Percentiles rank a stretch among this genome's conserved stretches.
These are phyloP conservation scores for Hyaloscypha bicolor DNA, from an alignment of 495 filamentous ascomycete genomes.

Conservation along the genomic window DNA sequence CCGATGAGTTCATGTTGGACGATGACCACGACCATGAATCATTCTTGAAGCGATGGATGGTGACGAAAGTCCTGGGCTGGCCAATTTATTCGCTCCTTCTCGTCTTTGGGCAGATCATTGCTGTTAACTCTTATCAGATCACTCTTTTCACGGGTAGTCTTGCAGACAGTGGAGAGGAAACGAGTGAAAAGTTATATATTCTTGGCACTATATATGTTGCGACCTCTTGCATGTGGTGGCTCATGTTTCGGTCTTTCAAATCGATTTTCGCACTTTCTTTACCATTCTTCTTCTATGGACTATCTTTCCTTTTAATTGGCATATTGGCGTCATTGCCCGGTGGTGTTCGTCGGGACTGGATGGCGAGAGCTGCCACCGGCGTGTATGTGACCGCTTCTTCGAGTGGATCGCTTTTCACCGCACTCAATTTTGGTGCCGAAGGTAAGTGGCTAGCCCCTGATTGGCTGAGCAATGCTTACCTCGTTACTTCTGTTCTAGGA, in stretches of 20 bases:
- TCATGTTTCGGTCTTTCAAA: constrained; percentile 55
- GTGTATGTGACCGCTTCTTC: constrained; percentile 63
- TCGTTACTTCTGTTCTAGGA: constrained; percentile 29
- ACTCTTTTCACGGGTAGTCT: no score
- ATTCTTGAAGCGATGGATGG: no score
- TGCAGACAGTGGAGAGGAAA: no score
- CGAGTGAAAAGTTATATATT: constrained; percentile 65
- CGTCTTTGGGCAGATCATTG: no score
- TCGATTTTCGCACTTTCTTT: constrained; percentile 53
- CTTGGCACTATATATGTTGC: constrained; percentile 64
- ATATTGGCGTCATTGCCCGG: no score
- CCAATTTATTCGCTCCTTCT: no score
- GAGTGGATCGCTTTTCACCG: constrained; percentile 63
- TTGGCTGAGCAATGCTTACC: neutral
- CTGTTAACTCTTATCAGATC: no score
- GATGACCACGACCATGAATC: no score
- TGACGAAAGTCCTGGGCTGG: no score
- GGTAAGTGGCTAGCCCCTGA: neutral
- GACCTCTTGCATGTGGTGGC: constrained; percentile 65
- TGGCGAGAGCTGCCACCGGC: constrained; percentile 60
- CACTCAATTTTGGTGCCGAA: constrained; percentile 69
- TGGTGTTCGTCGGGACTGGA: constrained; percentile 46
- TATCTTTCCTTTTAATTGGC: no score
- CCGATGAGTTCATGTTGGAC: no score
- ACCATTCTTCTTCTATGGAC: no score